These are phyloP conservation scores for Carpinus viminea DNA, from an alignment of 306 rosid species.

Conservation along the genomic window DNA sequence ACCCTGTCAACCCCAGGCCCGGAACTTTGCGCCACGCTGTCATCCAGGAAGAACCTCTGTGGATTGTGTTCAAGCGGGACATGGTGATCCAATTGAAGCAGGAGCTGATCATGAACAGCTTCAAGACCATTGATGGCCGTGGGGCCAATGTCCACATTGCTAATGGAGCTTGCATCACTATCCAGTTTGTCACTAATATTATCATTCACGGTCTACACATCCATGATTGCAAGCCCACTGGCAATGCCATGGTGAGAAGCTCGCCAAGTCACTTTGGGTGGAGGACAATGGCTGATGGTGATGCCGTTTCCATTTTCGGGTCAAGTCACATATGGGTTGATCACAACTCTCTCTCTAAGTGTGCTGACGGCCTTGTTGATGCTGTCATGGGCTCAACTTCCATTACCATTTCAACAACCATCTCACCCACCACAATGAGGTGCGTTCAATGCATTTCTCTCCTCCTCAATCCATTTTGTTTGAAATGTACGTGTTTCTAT, in stretches of 20 bases:
- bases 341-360: constrained; percentile 87
- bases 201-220: constrained; percentile 88
- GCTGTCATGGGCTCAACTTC: constrained; percentile 98
- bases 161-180: constrained; percentile 84
- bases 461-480: neutral
- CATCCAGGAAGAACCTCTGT: constrained; percentile 78
- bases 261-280: constrained; percentile 86
- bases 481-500: neutral
- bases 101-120: constrained; percentile 89
- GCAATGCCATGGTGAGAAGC: constrained; percentile 97
- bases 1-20: constrained; percentile 81
- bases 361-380: constrained; percentile 97
- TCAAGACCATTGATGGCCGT: constrained; percentile 95
- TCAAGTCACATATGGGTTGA: constrained; percentile 97
- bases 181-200: constrained; percentile 81
- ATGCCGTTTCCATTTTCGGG: constrained; percentile 85
- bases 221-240: constrained; percentile 94
- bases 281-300: constrained; percentile 99
- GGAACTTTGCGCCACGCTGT: constrained; percentile 94
- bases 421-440: constrained; percentile 98
- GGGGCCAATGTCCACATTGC: constrained; percentile 94
- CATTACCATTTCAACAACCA: constrained; percentile 90
- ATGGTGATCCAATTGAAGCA: constrained; percentile 94
- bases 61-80: constrained; percentile 98
- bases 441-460: constrained; percentile 30